Evolutionary conservation across 768 basidiomycete genomes (phyloP).

Genomic region (Mycena maculata): DNA sequence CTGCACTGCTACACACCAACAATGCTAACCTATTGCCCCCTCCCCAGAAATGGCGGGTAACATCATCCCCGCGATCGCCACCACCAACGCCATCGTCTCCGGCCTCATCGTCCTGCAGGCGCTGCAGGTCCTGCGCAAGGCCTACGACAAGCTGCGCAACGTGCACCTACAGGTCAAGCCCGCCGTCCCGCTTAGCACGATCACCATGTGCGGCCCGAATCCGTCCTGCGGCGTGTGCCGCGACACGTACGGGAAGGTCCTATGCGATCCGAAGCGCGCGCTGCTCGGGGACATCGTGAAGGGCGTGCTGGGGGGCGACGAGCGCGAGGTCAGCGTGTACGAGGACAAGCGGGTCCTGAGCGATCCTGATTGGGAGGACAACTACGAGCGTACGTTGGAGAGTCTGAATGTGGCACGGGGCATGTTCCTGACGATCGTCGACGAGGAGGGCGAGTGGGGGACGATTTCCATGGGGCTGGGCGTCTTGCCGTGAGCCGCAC

Average conservation of each 20-base stretch:
- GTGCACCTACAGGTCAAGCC: conserved; percentile 86
- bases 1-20: not conserved
- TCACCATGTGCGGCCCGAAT: conserved; percentile 76
- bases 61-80: conserved; percentile 99
- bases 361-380: conserved; percentile 96
- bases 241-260: conserved; percentile 81
- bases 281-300: conserved; percentile 80
- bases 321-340: conserved; percentile 80
- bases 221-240: conserved; percentile 86
- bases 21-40: not conserved
- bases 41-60: conserved; percentile 96
- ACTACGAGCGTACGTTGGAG: conserved; percentile 81
- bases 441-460: conserved; percentile 84
- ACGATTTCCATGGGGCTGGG: conserved; percentile 80
- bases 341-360: conserved; percentile 89
- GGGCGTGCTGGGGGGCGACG: conserved; percentile 70
- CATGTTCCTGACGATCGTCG: conserved; percentile 89
- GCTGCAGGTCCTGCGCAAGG: conserved; percentile 80
- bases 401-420: conserved; percentile 84
- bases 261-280: conserved; percentile 77
- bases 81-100: conserved; percentile 97
- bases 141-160: conserved; percentile 71
- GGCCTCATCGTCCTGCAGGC: conserved; percentile 96
- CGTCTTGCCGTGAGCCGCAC: conserved; percentile 71
- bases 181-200: conserved; percentile 78